phyloP scores from a whole-genome alignment of 2,329 filamentous ascomycete species.

The Ceratocystis lukuohia region DNA sequence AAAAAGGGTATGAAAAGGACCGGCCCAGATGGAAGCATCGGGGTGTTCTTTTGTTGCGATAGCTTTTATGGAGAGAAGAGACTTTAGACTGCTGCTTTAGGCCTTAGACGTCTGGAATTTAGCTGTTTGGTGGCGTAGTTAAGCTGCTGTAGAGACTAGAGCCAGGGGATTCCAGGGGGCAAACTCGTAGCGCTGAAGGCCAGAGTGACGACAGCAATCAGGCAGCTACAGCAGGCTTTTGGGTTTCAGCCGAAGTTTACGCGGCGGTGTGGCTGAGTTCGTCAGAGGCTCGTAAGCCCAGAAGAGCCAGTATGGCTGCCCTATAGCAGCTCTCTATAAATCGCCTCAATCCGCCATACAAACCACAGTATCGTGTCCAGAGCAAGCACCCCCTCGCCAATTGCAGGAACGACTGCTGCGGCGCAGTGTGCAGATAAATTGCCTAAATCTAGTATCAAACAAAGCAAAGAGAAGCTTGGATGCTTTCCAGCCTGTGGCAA shows the following conservation, averaged over 20 bases:
- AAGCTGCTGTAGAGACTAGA: too few species aligned
- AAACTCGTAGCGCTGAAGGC: too few species aligned
- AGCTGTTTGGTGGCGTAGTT: too few species aligned
- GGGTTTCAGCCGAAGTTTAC: neutral
- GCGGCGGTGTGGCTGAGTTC: neutral
- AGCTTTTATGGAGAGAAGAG: too few species aligned
- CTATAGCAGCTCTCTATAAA: neutral
- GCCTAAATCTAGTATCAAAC: neutral
- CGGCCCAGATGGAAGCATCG: neutral
- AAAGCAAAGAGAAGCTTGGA: slow-evolving; percentile 1
- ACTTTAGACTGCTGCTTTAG: too few species aligned
- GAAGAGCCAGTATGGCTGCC: neutral
- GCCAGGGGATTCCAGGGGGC: too few species aligned
- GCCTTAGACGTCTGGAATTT: too few species aligned
- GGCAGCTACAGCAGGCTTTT: neutral
- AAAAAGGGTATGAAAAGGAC: neutral
- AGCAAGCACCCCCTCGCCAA: neutral
- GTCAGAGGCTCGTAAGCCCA: too few species aligned
- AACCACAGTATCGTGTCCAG: neutral
- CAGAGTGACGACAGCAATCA: neutral
- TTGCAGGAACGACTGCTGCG: neutral
- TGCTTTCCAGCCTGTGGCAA: neutral
- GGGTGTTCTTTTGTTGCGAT: neutral
- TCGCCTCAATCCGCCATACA: neutral
- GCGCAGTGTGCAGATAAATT: neutral